Percentiles rank a stretch among this genome's conserved stretches.
Evolutionary conservation across 257 asterid species (phyloP).

Genomic region (Mentha longifolia): DNA sequence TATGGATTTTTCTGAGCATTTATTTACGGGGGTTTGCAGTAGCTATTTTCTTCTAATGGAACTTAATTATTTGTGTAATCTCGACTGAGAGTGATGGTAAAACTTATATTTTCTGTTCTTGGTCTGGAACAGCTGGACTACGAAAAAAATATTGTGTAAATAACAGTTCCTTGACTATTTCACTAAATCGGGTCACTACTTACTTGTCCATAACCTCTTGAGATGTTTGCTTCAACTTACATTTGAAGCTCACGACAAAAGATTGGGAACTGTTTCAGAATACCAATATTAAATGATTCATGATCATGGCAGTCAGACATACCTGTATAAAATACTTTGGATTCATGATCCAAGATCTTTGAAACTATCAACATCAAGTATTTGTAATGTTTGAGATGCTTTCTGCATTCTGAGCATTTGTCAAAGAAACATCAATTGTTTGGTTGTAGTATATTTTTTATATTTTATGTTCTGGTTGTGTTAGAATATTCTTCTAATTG

Average conservation of each 20-base stretch:
- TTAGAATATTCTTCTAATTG: too few species aligned
- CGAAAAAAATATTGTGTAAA: background rate
- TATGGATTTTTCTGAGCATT: background rate
- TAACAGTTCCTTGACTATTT: background rate
- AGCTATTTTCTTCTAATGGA: background rate
- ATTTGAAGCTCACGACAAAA: background rate
- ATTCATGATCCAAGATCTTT: constrained; percentile 6
- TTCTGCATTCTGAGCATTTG: constrained; percentile 1
- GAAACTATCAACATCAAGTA: constrained; percentile 14
- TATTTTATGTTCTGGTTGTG: too few species aligned
- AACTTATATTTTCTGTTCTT: background rate
- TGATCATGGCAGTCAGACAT: background rate
- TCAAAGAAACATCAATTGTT: background rate
- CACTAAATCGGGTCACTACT: background rate
- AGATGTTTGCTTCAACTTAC: background rate
- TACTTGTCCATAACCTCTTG: background rate
- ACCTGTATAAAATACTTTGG: background rate
- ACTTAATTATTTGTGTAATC: background rate
- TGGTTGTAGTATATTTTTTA: too few species aligned
- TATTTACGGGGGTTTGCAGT: background rate
- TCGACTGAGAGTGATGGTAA: background rate
- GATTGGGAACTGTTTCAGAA: background rate
- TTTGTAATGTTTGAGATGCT: background rate
- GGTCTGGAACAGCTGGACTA: constrained; percentile 4
- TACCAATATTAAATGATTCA: background rate